Evolutionary conservation across 2,329 filamentous ascomycete genomes (phyloP).

Genomic region (Aspergillus melleus): DNA sequence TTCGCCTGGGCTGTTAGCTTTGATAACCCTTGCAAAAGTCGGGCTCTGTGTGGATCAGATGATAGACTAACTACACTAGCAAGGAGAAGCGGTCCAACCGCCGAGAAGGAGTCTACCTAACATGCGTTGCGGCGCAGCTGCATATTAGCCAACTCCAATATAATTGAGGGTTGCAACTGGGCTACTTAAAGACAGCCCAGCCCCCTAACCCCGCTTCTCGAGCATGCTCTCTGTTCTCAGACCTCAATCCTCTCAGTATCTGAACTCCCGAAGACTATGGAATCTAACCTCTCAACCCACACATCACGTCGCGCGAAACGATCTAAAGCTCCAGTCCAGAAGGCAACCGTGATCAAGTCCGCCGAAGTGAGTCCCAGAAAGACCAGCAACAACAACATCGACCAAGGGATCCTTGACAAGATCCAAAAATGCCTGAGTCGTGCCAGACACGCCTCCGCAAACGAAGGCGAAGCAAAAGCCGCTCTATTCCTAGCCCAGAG

Average conservation of each 20-base stretch:
- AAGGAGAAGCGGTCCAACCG: neutral
- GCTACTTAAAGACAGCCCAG: neutral
- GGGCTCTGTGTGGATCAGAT: too few relatives aligned
- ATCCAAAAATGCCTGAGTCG: slow-evolving; percentile 26
- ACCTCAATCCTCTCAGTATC: neutral
- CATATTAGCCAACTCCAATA: neutral
- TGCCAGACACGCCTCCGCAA: slow-evolving; percentile 20
- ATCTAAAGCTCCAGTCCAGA: slow-evolving; percentile 2
- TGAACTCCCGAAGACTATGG: neutral
- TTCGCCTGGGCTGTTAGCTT: too few relatives aligned
- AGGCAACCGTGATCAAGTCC: slow-evolving; percentile 7
- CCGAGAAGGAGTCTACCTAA: neutral
- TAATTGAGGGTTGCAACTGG: neutral
- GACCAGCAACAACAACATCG: neutral
- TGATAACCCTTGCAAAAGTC: too few relatives aligned
- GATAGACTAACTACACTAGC: too few relatives aligned
- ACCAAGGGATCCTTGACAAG: slow-evolving; percentile 13
- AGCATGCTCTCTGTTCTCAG: neutral
- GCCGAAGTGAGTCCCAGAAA: neutral
- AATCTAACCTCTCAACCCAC: neutral
- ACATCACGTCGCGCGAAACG: neutral
- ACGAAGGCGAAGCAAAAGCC: slow-evolving; percentile 23
- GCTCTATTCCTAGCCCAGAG: slow-evolving; percentile 17
- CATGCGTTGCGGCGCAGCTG: neutral
- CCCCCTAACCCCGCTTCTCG: neutral